Percentiles rank a stretch among this genome's conserved stretches.
phyloP scores from a whole-genome alignment of 139 green algal genomes.

The Tetratostichococcus sp. region DNA sequence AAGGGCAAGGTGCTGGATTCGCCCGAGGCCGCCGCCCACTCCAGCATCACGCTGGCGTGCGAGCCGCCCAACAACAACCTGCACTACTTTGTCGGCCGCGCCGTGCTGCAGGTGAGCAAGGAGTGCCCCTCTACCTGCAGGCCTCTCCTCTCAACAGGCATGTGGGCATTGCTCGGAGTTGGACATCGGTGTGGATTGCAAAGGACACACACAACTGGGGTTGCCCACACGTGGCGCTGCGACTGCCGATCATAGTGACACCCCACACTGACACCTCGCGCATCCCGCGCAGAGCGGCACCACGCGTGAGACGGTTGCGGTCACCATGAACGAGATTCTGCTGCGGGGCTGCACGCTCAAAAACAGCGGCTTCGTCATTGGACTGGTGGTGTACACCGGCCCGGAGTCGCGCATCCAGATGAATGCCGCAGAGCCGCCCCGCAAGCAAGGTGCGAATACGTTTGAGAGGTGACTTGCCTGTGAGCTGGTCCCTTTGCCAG shows the following conservation, averaged over 20 bases:
- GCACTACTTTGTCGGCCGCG: constrained; percentile 63
- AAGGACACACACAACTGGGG: too few relatives aligned
- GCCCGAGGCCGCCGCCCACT: not conserved
- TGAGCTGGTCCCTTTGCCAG: too few relatives aligned
- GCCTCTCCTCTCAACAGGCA: too few relatives aligned
- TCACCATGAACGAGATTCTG: constrained; percentile 64
- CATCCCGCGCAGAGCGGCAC: not conserved
- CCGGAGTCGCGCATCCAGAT: constrained; percentile 84
- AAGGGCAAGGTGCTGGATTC: constrained; percentile 6
- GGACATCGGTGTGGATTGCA: too few relatives aligned
- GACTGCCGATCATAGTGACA: too few relatives aligned
- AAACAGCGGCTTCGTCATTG: constrained; percentile 70
- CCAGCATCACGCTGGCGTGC: constrained; percentile 46
- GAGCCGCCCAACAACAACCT: constrained; percentile 72
- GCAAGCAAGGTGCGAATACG: constrained; percentile 47
- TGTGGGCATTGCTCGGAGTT: too few relatives aligned
- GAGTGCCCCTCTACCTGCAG: not conserved
- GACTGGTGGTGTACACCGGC: constrained; percentile 89
- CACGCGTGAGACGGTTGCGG: constrained; percentile 10
- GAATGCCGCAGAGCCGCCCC: constrained; percentile 68
- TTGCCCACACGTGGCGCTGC: too few relatives aligned
- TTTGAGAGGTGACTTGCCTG: too few relatives aligned
- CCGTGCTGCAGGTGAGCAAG: not conserved
- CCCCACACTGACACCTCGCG: too few relatives aligned
- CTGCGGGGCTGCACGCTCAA: constrained; percentile 86